Percentiles rank a stretch among this genome's conserved stretches.
These are phyloP conservation scores for Brasenia schreberi DNA, from an alignment of 164 flowering plant genomes.

Conservation along the genomic window DNA sequence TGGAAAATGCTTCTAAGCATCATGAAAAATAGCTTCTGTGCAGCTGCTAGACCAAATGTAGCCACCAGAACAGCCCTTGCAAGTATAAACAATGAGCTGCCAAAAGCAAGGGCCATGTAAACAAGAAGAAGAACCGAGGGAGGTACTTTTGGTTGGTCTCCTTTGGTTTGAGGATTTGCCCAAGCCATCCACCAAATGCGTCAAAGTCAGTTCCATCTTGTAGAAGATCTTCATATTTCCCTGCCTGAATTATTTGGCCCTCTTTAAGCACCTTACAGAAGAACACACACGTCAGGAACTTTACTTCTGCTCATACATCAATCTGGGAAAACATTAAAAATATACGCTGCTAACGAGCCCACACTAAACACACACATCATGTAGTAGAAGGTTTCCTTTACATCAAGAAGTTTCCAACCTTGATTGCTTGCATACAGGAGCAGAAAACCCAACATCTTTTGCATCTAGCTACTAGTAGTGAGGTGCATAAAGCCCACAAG, in stretches of 20 bases:
- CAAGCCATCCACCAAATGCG: constrained; percentile 99
- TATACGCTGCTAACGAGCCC: too few relatives aligned
- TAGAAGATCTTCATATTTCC: constrained; percentile 88
- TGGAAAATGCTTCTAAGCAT: constrained; percentile 79
- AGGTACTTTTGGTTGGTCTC: too few relatives aligned
- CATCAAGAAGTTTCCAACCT: too few relatives aligned
- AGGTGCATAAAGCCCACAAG: too few relatives aligned
- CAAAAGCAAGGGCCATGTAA: constrained; percentile 95
- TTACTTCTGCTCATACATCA: too few relatives aligned
- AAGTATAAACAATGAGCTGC: constrained; percentile 89
- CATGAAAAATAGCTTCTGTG: constrained; percentile 77
- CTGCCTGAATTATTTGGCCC: constrained; percentile 81
- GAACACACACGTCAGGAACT: too few relatives aligned
- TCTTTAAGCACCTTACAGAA: constrained; percentile 64
- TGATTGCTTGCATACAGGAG: too few relatives aligned
- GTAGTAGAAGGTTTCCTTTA: too few relatives aligned
- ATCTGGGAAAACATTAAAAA: too few relatives aligned
- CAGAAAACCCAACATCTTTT: too few relatives aligned
- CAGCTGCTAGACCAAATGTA: constrained; percentile 89
- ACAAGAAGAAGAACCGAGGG: constrained; percentile 65
- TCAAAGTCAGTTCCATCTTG: constrained; percentile 92
- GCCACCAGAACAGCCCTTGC: constrained; percentile 93
- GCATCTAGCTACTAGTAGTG: too few relatives aligned
- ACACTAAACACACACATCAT: too few relatives aligned
- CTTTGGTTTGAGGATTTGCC: constrained; percentile 95